A percentile compares a stretch with the other conserved stretches of the same genome.
These are phyloP conservation scores for Neurospora sp. DNA, from an alignment of 495 filamentous ascomycete genomes.

Conservation along the genomic window DNA sequence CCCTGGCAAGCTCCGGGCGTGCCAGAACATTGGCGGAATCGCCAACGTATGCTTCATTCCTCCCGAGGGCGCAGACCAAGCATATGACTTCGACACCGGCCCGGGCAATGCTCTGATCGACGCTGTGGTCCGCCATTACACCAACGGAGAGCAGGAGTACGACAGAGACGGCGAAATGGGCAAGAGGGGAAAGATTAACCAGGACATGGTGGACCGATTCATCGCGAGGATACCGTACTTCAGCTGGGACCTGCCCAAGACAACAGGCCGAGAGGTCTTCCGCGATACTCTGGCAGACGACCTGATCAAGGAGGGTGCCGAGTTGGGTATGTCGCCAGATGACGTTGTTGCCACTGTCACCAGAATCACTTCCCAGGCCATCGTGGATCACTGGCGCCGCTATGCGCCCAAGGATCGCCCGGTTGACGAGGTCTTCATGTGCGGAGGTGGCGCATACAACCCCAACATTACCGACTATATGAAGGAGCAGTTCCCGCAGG, in stretches of 20 bases:
- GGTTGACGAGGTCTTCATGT: conserved; percentile 51
- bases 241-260: conserved; percentile 41
- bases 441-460: conserved; percentile 48
- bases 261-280: conserved; percentile 50
- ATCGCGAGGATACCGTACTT: conserved; percentile 38
- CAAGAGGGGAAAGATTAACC: conserved; percentile 39
- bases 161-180: conserved; percentile 44
- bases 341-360: conserved; percentile 48
- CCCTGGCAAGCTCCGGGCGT: conserved; percentile 44
- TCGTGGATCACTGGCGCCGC: conserved; percentile 44
- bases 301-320: conserved; percentile 35
- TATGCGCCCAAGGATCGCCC: conserved; percentile 35
- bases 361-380: conserved; percentile 46
- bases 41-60: conserved; percentile 52
- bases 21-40: conserved; percentile 53
- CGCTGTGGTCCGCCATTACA: conserved; percentile 36
- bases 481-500: conserved; percentile 36
- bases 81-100: conserved; percentile 45
- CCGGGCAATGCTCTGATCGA: conserved; percentile 41
- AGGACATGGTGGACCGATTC: conserved; percentile 45
- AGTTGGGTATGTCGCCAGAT: conserved; percentile 32
- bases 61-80: conserved; percentile 38
- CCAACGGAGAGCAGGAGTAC: conserved; percentile 33
- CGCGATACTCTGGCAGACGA: conserved; percentile 42
- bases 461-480: conserved; percentile 46